phyloP scores from a whole-genome alignment of 192 early-diverging fungal genomes.

The Rhizophagus prolifer region DNA sequence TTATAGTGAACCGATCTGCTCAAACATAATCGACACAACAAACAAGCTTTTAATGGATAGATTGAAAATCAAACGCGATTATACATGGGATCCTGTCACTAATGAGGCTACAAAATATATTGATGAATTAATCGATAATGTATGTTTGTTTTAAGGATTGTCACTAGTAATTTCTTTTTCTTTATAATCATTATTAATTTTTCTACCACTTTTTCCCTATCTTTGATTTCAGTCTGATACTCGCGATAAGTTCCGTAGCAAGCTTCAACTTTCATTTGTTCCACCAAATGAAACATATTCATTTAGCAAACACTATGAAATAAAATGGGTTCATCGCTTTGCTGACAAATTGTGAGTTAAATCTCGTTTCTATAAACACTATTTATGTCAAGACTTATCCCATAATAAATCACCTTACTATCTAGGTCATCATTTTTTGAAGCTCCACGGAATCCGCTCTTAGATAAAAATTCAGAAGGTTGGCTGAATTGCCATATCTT shows the following conservation, averaged over 20 bases:
- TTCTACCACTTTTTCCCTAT: too few species aligned
- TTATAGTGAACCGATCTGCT: too few species aligned
- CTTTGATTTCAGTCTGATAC: not conserved
- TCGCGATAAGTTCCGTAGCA: not conserved
- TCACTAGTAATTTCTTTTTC: too few species aligned
- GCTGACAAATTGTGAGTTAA: constrained; percentile 23
- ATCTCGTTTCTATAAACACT: not conserved
- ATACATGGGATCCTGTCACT: too few species aligned
- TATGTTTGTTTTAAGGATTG: constrained; percentile 2
- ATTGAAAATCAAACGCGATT: too few species aligned
- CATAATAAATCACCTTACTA: too few species aligned
- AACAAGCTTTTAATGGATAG: too few species aligned
- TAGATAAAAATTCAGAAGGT: not conserved
- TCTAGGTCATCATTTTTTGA: constrained; percentile 15
- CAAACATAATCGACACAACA: too few species aligned
- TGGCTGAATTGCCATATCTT: constrained; percentile 13
- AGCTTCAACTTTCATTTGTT: constrained; percentile 4
- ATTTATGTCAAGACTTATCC: too few species aligned
- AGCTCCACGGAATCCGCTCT: constrained; percentile 14
- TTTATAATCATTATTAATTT: too few species aligned
- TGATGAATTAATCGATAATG: constrained; percentile 1
- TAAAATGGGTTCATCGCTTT: constrained; percentile 16
- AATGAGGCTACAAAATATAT: too few species aligned
- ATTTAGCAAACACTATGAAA: constrained; percentile 24
- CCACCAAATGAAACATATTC: constrained; percentile 7